A percentile compares a stretch with the other conserved stretches of the same genome.
Evolutionary conservation across 2,329 filamentous ascomycete genomes (phyloP).

Genomic region (Colletotrichum camelliae): DNA sequence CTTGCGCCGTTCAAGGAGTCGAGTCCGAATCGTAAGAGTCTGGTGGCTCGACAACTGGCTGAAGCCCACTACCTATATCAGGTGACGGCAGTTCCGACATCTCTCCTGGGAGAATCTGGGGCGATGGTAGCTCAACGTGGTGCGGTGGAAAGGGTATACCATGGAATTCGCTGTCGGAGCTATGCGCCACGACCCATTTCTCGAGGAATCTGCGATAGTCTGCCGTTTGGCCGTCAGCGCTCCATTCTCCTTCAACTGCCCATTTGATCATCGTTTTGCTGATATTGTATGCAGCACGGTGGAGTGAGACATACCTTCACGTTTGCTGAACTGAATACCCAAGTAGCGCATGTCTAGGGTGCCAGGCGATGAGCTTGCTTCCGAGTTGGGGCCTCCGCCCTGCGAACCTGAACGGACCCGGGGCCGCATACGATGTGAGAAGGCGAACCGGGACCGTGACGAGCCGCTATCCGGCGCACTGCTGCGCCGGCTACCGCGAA

Average conservation of each 20-base stretch:
- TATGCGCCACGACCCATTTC: conserved; percentile 51
- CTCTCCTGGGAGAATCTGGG: conserved; percentile 43
- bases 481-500: conserved; percentile 43
- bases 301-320: conserved; percentile 43
- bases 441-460: conserved; percentile 44
- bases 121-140: conserved; percentile 52
- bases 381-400: conserved; percentile 22
- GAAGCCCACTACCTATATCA: conserved; percentile 26
- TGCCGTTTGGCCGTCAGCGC: conserved; percentile 24
- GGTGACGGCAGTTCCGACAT: conserved; percentile 23
- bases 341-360: conserved; percentile 52
- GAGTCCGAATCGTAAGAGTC: conserved; percentile 22
- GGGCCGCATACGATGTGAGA: conserved; percentile 47
- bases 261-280: background rate
- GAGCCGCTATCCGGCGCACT: conserved; percentile 43
- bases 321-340: conserved; percentile 54
- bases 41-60: conserved; percentile 33
- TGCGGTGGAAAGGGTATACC: conserved; percentile 50
- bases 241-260: background rate
- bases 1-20: background rate
- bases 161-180: conserved; percentile 50
- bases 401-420: conserved; percentile 37
- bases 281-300: background rate
- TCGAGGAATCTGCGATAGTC: conserved; percentile 53
- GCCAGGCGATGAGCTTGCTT: conserved; percentile 26